Conservation (phyloP, 2,329 filamentous ascomycete genomes). For the Botrytis sinoallii region DNA sequence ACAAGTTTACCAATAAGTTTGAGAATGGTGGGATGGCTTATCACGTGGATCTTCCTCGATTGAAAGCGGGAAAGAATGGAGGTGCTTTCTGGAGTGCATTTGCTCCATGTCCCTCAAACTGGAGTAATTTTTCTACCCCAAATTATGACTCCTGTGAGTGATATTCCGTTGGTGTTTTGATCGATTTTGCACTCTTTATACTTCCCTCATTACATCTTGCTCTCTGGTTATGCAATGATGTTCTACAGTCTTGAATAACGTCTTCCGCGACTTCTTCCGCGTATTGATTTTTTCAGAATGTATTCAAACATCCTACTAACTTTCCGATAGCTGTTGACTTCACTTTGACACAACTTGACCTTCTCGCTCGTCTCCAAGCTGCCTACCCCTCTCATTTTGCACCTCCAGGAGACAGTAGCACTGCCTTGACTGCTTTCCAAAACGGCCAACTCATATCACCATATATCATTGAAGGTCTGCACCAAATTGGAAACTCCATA, state of each 20-base stretch:
- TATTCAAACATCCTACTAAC: neutral
- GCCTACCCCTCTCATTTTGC: conserved; percentile 70
- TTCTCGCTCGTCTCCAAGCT: conserved; percentile 61
- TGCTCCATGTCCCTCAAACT: conserved; percentile 70
- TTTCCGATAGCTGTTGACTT: conserved; percentile 52
- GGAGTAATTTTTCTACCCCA: conserved; percentile 68
- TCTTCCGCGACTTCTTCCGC: neutral
- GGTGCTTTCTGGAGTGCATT: conserved; percentile 95
- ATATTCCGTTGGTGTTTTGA: neutral
- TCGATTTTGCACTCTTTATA: neutral
- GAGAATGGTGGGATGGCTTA: conserved; percentile 62
- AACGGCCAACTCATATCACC: conserved; percentile 69
- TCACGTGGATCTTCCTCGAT: conserved; percentile 77
- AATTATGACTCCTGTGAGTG: conserved; percentile 64
- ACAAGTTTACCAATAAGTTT: conserved; percentile 72
- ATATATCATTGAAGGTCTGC: conserved; percentile 79
- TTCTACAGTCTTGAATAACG: neutral
- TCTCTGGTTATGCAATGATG: neutral
- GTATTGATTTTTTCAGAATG: neutral
- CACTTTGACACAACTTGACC: conserved; percentile 73
- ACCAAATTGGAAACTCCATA: conserved; percentile 86
- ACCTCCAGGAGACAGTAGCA: conserved; percentile 54
- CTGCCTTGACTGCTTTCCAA: conserved; percentile 60
- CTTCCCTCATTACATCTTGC: neutral
- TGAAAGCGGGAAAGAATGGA: conserved; percentile 68